phyloP scores from a whole-genome alignment of 179 eudicot genomes.

The Actinidia chinensis region DNA sequence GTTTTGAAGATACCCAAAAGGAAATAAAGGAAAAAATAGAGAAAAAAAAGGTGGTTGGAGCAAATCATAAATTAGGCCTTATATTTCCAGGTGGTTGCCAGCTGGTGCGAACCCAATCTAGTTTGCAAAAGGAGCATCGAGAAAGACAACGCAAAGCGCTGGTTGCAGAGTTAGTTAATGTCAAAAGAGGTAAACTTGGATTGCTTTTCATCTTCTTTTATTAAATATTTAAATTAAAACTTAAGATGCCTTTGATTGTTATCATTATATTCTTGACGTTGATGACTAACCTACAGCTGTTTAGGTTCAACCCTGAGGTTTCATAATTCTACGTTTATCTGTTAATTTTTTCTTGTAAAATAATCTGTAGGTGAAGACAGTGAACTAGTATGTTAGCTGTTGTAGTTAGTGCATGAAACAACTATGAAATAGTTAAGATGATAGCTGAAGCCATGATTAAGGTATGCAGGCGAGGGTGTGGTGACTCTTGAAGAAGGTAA shows the following conservation, averaged over 20 bases:
- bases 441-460: constrained; percentile 82
- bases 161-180: constrained; percentile 69
- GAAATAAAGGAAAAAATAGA: background rate
- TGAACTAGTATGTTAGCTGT: constrained; percentile 87
- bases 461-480: constrained; percentile 85
- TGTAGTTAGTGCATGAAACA: constrained; percentile 89
- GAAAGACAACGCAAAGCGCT: constrained; percentile 60
- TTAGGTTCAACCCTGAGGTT: background rate
- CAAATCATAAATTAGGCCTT: constrained; percentile 5
- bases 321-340: constrained; percentile 8
- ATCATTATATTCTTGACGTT: background rate
- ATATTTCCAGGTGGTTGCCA: constrained; percentile 57
- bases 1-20: background rate
- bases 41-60: background rate
- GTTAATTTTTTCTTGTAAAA: background rate
- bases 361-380: constrained; percentile 57
- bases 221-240: background rate
- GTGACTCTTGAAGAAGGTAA: constrained; percentile 84
- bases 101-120: constrained; percentile 92
- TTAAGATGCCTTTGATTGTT: background rate
- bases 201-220: background rate
- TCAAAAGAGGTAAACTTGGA: constrained; percentile 56
- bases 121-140: constrained; percentile 79
- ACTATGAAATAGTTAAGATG: constrained; percentile 76
- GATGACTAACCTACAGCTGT: background rate